Evolutionary conservation across 331 rosid species (phyloP).

Genomic region (Malus hybrid): DNA sequence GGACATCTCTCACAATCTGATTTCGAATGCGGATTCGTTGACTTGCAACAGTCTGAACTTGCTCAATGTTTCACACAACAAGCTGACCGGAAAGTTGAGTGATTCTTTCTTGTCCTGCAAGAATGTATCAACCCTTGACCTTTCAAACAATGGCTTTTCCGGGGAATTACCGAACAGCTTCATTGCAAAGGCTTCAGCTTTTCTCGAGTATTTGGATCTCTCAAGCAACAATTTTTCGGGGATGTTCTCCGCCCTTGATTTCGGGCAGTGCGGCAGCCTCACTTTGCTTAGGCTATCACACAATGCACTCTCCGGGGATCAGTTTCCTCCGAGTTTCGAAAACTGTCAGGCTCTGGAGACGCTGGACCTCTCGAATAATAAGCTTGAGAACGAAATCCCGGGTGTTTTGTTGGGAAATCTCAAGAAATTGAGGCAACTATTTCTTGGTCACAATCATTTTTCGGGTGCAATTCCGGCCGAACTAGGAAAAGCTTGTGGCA

Average conservation of each 20-base stretch:
- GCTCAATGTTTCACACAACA: conserved; percentile 42
- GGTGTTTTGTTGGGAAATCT: conserved; percentile 27
- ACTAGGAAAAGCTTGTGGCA: conserved; percentile 34
- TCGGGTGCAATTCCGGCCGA: conserved; percentile 45
- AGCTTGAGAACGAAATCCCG: conserved; percentile 29
- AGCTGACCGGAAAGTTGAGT: conserved; percentile 32
- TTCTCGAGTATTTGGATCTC: conserved; percentile 43
- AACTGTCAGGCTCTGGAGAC: conserved; percentile 34
- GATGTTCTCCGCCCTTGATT: conserved; percentile 29
- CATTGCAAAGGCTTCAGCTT: conserved; percentile 15
- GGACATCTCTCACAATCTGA: conserved; percentile 40
- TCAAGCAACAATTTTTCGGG: conserved; percentile 49
- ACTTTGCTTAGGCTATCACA: conserved; percentile 28
- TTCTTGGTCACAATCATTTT: conserved; percentile 34
- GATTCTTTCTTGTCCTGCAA: conserved; percentile 13
- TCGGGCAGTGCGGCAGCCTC: conserved; percentile 37
- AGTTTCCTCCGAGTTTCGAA: conserved; percentile 29
- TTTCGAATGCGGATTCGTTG: conserved; percentile 29
- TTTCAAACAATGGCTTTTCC: conserved; percentile 39
- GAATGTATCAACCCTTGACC: conserved; percentile 33
- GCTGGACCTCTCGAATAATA: conserved; percentile 50
- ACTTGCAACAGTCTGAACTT: conserved; percentile 22
- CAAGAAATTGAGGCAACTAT: conserved; percentile 38
- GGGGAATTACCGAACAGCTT: conserved; percentile 34
- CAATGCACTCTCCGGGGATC: conserved; percentile 26